phyloP scores from a whole-genome alignment of 2,329 filamentous ascomycete species.

The Onygena corvina region DNA sequence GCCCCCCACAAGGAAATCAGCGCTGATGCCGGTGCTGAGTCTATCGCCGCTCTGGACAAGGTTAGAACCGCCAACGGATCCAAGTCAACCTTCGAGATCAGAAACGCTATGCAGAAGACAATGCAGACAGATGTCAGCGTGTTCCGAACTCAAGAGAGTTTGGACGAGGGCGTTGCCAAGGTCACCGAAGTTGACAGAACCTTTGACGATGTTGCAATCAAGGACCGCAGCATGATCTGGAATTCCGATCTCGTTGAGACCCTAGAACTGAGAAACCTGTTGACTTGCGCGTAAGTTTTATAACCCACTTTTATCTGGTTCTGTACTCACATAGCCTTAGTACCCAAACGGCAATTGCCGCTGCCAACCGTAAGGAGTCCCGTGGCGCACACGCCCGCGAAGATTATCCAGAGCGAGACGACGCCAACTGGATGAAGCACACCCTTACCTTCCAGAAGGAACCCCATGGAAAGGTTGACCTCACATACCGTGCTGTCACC shows the following conservation, averaged over 20 bases:
- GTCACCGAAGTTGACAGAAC: slow-evolving; percentile 71
- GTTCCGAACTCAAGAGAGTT: slow-evolving; percentile 85
- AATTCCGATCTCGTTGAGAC: slow-evolving; percentile 96
- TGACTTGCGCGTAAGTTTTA: slow-evolving; percentile 80
- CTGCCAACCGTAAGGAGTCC: slow-evolving; percentile 91
- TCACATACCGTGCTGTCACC: slow-evolving; percentile 75
- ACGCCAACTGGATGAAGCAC: slow-evolving; percentile 99
- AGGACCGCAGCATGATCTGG: slow-evolving; percentile 99
- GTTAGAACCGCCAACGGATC: slow-evolving; percentile 72
- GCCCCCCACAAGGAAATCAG: slow-evolving; percentile 64
- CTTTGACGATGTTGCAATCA: slow-evolving; percentile 78
- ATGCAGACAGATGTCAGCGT: slow-evolving; percentile 97
- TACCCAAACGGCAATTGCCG: slow-evolving; percentile 79
- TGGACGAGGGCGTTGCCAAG: slow-evolving; percentile 85
- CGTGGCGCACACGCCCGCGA: slow-evolving; percentile 94
- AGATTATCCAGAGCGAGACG: slow-evolving; percentile 90
- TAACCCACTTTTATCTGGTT: not conserved
- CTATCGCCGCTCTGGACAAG: slow-evolving; percentile 75
- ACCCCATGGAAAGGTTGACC: slow-evolving; percentile 74
- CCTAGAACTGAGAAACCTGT: slow-evolving; percentile 82
- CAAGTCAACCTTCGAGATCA: slow-evolving; percentile 78
- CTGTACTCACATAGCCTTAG: slow-evolving; percentile 32
- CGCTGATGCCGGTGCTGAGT: slow-evolving; percentile 77
- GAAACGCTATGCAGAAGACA: slow-evolving; percentile 88
- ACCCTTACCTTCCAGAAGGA: slow-evolving; percentile 90